Evolutionary conservation across 2,329 filamentous ascomycete genomes (phyloP).

Genomic region (Phialocephala subalpina): DNA sequence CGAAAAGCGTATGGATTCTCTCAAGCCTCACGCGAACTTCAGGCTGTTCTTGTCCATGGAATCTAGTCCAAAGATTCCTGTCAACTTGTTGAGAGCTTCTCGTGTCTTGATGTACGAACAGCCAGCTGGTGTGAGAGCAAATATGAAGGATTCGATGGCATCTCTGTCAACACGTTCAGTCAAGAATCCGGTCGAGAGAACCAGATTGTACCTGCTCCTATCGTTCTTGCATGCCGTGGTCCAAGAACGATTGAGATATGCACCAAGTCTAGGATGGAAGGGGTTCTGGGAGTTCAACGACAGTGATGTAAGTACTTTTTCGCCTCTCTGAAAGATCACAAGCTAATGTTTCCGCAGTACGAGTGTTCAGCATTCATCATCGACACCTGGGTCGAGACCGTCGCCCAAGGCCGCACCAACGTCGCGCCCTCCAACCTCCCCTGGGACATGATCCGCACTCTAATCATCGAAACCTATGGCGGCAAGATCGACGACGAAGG

Average conservation of each 20-base stretch:
- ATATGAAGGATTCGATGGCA: slow-evolving; percentile 97
- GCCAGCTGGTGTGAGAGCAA: slow-evolving; percentile 92
- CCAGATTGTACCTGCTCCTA: slow-evolving; percentile 86
- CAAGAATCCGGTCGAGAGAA: slow-evolving; percentile 89
- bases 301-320: slow-evolving; percentile 79
- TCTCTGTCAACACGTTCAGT: slow-evolving; percentile 78
- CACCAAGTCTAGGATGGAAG: slow-evolving; percentile 94
- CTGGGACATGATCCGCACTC: slow-evolving; percentile 92
- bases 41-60: slow-evolving; percentile 98
- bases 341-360: slow-evolving; percentile 67
- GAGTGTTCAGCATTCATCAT: slow-evolving; percentile 97
- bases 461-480: slow-evolving; percentile 94
- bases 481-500: slow-evolving; percentile 94
- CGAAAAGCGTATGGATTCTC: slow-evolving; percentile 94
- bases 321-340: slow-evolving; percentile 57
- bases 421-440: slow-evolving; percentile 93
- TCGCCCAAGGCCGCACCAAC: slow-evolving; percentile 87
- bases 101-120: slow-evolving; percentile 98
- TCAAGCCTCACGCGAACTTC: slow-evolving; percentile 94
- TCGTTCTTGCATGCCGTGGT: slow-evolving; percentile 96
- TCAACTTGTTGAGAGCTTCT: slow-evolving; percentile 92
- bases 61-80: slow-evolving; percentile 93
- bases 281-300: slow-evolving; percentile 99
- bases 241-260: slow-evolving; percentile 93
- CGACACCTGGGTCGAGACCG: slow-evolving; percentile 89